Conservation (phyloP, 2,329 filamentous ascomycete species). For the Aciculosporium take region DNA sequence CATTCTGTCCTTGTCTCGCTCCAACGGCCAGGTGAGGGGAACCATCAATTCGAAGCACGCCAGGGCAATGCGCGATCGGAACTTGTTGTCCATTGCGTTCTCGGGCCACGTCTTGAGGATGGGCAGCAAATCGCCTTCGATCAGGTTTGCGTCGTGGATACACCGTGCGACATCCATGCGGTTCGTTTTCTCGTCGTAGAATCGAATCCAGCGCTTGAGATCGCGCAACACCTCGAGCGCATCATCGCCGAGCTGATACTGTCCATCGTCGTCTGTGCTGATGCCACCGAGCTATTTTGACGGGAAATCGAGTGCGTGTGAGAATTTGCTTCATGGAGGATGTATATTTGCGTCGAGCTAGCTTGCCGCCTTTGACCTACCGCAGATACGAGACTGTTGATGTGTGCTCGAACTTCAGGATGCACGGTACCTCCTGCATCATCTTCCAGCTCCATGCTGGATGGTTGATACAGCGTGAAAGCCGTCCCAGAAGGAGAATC, state of each 20-base stretch:
- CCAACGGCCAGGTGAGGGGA: slow-evolving; percentile 86
- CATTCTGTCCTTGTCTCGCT: slow-evolving; percentile 64
- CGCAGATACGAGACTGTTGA: slow-evolving; percentile 86
- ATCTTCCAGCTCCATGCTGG: slow-evolving; percentile 40
- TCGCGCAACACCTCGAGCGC: slow-evolving; percentile 84
- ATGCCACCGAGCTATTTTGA: slow-evolving; percentile 73
- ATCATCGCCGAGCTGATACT: slow-evolving; percentile 84
- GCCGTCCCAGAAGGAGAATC: background rate
- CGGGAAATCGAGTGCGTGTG: background rate
- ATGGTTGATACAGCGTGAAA: background rate
- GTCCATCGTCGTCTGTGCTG: slow-evolving; percentile 62
- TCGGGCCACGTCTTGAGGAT: slow-evolving; percentile 76
- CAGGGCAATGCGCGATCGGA: slow-evolving; percentile 66
- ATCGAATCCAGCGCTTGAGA: slow-evolving; percentile 85
- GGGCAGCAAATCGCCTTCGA: slow-evolving; percentile 76
- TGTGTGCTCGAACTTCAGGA: slow-evolving; percentile 81
- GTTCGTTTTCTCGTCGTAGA: slow-evolving; percentile 87
- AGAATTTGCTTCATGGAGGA: background rate
- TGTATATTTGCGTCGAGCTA: slow-evolving; percentile 6
- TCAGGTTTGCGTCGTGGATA: slow-evolving; percentile 80
- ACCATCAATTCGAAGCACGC: slow-evolving; percentile 84
- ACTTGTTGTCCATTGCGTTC: slow-evolving; percentile 54
- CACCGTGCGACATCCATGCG: slow-evolving; percentile 91
- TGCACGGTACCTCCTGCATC: slow-evolving; percentile 54
- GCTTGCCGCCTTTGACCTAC: slow-evolving; percentile 37